Percentiles rank a stretch among this genome's conserved stretches.
phyloP scores from a whole-genome alignment of 2,329 filamentous ascomycete species.

The Tolypocladium amazonense region DNA sequence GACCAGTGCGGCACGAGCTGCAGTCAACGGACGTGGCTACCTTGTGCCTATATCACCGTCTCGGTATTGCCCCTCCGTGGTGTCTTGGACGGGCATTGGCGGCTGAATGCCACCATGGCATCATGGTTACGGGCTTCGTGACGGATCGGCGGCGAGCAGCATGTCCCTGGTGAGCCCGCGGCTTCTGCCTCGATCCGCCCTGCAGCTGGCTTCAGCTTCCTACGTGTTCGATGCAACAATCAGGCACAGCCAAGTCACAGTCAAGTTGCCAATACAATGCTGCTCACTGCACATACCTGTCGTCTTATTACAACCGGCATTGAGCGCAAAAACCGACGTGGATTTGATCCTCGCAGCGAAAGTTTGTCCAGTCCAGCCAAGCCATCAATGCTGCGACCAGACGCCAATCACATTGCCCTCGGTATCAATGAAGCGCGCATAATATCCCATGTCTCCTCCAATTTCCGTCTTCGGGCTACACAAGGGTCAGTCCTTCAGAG shows the following conservation, averaged over 20 bases:
- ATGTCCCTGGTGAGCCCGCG: not conserved
- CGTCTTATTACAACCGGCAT: not conserved
- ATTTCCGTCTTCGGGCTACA: conserved; percentile 24
- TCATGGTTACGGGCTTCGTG: not conserved
- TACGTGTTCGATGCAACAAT: not conserved
- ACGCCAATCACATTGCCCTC: conserved; percentile 27
- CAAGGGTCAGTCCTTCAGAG: not conserved
- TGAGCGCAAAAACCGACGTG: not conserved
- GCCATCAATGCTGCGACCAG: conserved; percentile 18
- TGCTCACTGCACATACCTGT: not conserved
- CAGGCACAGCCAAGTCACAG: not conserved
- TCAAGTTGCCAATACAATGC: not conserved
- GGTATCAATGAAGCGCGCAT: conserved; percentile 24
- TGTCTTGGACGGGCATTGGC: no score
- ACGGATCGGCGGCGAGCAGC: not conserved
- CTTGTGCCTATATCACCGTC: no score
- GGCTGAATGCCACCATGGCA: no score
- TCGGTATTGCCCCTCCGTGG: not conserved
- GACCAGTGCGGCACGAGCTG: not conserved
- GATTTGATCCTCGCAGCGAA: not conserved
- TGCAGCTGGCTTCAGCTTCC: not conserved
- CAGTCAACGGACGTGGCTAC: not conserved
- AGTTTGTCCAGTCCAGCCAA: not conserved
- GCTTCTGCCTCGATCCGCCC: not conserved
- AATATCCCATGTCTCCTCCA: conserved; percentile 20